These are phyloP conservation scores for Cutaneotrichosporon sp. DNA, from an alignment of 1,284 basidiomycete genomes.

Conservation along the genomic window DNA sequence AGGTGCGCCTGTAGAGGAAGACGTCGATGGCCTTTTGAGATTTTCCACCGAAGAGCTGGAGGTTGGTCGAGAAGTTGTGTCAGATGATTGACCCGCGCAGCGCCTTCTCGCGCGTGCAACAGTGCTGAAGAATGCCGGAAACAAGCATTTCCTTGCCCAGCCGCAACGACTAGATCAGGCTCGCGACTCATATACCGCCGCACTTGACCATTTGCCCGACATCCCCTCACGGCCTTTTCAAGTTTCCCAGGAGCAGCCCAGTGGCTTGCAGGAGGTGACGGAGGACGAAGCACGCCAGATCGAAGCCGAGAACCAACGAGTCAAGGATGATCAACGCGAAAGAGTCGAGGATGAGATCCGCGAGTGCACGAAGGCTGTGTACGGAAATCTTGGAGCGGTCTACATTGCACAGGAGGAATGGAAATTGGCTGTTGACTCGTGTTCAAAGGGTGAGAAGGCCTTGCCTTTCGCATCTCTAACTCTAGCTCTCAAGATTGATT, in stretches of 20 bases:
- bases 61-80: no score
- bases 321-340: conserved; percentile 21
- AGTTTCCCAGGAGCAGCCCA: background rate
- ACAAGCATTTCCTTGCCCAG: conserved; percentile 31
- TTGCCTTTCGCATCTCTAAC: background rate
- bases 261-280: conserved; percentile 38
- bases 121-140: conserved; percentile 34
- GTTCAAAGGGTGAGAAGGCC: conserved; percentile 35
- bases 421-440: conserved; percentile 49
- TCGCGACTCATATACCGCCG: conserved; percentile 26
- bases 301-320: conserved; percentile 4
- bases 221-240: background rate
- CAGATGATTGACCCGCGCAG: conserved; percentile 13
- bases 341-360: conserved; percentile 26
- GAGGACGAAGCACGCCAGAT: conserved; percentile 37
- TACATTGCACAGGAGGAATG: conserved; percentile 39
- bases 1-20: conserved; percentile 30
- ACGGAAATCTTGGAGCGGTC: conserved; percentile 43
- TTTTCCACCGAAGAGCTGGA: conserved; percentile 27
- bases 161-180: conserved; percentile 32
- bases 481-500: conserved; percentile 76
- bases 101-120: conserved; percentile 22
- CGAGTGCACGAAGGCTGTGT: conserved; percentile 36
- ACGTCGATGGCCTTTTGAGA: conserved; percentile 32
- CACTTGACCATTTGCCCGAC: conserved; percentile 26